A percentile compares a stretch with the other conserved stretches of the same genome.
Evolutionary conservation across 73 alveolate genomes (phyloP).

Genomic region (Blepharisma japonicum): DNA sequence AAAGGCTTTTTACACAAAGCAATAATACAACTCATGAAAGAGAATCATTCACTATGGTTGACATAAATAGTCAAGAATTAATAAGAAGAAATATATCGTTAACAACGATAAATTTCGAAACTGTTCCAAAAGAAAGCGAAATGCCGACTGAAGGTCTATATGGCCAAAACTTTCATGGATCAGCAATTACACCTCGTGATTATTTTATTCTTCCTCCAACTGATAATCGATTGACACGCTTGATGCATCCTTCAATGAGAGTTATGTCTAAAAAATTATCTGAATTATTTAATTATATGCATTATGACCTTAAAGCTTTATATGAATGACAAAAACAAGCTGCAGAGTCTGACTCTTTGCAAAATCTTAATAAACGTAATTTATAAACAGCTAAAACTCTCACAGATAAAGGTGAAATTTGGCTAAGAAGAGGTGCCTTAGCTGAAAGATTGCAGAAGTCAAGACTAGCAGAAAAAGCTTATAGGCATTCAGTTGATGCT

Average conservation of each 20-base stretch:
- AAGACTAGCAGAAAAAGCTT: constrained; percentile 35
- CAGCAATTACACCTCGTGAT: neutral
- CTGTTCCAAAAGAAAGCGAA: neutral
- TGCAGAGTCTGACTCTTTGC: neutral
- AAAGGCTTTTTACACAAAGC: neutral
- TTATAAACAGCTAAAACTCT: neutral
- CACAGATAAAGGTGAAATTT: neutral
- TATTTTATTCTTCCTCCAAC: neutral
- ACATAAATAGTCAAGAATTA: neutral
- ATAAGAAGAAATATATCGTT: too few relatives aligned
- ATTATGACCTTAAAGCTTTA: neutral
- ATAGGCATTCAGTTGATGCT: constrained; percentile 17
- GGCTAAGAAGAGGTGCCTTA: constrained; percentile 34
- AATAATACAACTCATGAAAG: neutral
- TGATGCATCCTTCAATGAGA: constrained; percentile 9
- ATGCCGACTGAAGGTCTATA: neutral
- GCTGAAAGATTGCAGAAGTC: constrained; percentile 15
- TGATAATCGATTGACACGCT: neutral
- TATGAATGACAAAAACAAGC: neutral
- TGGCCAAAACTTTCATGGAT: constrained; percentile 3
- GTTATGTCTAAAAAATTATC: neutral
- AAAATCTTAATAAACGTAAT: neutral
- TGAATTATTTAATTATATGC: neutral
- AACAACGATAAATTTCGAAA: constrained; percentile 5
- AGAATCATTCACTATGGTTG: neutral